Evolutionary conservation across 1,139 yeast genomes (phyloP).

Genomic region (Meyerozyma carpophila): DNA sequence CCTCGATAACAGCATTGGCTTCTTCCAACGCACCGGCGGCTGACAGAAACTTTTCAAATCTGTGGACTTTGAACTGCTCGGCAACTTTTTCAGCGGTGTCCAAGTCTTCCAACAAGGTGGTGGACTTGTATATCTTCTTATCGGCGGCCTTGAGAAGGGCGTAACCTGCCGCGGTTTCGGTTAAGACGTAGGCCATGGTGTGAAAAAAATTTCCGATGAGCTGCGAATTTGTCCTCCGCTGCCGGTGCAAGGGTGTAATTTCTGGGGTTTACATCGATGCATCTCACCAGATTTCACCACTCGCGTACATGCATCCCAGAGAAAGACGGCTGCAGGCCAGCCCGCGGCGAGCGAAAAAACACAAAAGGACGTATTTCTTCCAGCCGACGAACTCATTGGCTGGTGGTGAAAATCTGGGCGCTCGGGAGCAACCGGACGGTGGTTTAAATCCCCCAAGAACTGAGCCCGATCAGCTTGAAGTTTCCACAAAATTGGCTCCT

Average conservation of each 20-base stretch:
- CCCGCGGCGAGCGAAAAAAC: slow-evolving; percentile 11
- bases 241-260: background rate
- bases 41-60: slow-evolving; percentile 88
- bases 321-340: slow-evolving; percentile 1
- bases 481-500: background rate
- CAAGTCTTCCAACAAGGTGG: slow-evolving; percentile 69
- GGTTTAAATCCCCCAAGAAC: background rate
- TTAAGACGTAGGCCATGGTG: slow-evolving; percentile 84
- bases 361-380: slow-evolving; percentile 34
- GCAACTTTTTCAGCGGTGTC: slow-evolving; percentile 79
- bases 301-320: background rate
- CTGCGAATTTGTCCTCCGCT: slow-evolving; percentile 12
- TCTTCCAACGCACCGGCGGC: slow-evolving; percentile 97
- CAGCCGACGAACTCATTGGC: slow-evolving; percentile 25
- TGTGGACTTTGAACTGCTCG: slow-evolving; percentile 80
- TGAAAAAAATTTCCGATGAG: slow-evolving; percentile 5
- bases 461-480: background rate
- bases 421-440: background rate
- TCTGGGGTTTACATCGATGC: background rate
- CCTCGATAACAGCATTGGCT: slow-evolving; percentile 87
- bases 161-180: slow-evolving; percentile 98
- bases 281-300: background rate
- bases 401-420: background rate
- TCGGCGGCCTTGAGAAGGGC: slow-evolving; percentile 96
- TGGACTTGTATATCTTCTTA: slow-evolving; percentile 90